Base-by-base conservation (phyloP, 2,329 filamentous ascomycete genomes). In the Microcyclosporella mali region DNA sequence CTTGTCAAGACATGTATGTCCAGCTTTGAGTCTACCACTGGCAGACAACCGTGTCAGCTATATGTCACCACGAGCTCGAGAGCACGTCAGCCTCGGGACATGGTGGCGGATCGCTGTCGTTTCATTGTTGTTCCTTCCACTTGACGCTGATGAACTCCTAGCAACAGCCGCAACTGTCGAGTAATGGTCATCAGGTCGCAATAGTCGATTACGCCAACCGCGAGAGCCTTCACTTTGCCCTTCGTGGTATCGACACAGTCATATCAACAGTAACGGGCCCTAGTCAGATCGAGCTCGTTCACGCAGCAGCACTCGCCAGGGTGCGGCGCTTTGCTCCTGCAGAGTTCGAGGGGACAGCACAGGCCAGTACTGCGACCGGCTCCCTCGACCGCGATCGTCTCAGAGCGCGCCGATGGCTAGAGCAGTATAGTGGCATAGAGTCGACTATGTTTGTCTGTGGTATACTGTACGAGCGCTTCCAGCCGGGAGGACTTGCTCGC, bases 391-490 rank as follows among this genome's bases (percentile, higher is more conserved):
- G 77, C 34, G 75, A 74, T 15, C 77, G 75, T 16, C 67, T 69
- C 9, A 68, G 70, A n/a, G 80, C 81, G 1, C 66, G 82, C 4
- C 67, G 70, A 1, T 69, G 75, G 12, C 65, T 86, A 36, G 70
- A 78, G 37, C 81, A 77, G 61, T 65, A 68, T 1, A 64, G 71
- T 45, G 65, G 69, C 33, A 84, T 88, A 67, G 72, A 75, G 32
- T 85, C 75, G 47, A 87, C 84, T 0, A 70, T 81, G 18, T 88
- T 88, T 62, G 77, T 80, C 0, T 88, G 85, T 53, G 85, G 85
- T 15, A 65, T 88, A 21, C 79, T 88, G 51, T 88, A 87, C 70
- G 84, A 88, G 59, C 71, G 83, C 1, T 88, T 88, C 55, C 78
- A 78, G 15, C 80, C 79, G 0, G 78, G 77, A 2, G 85, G 85